Base-by-base conservation (phyloP, 345 rosid genomes). In the Gossypium australe region DNA sequence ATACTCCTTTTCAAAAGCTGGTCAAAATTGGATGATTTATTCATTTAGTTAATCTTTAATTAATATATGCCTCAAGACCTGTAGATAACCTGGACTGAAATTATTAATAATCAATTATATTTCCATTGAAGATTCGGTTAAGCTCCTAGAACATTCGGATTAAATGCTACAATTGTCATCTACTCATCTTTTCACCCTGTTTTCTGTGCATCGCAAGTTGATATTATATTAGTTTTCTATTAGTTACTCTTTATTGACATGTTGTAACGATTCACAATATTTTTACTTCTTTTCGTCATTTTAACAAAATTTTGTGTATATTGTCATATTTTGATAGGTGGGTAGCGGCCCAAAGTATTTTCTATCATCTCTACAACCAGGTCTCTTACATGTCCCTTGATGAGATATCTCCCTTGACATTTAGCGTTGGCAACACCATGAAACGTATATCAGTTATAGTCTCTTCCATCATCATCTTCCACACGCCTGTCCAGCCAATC, bases 351-450 rank as follows among this genome's bases (percentile, higher is more conserved):
- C 99, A 95, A 79, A 95, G 99, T 72, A 88, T 95, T 78, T 95
- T 95, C 92, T 95, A 93, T 75, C 99, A 95, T 76, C 92, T 95
- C 59, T 95, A 95, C 86, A 94, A 94, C 74, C 98, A 94, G 78
- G 98, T 94, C 73, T 94, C 98, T 17, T 94, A 94, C 87, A 94
- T 94, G 98, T 92, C 98, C n/a, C 86, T 94, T 55, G 97, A 94
- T 58, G 83, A 94, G 82, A 94, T 94, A 69, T 91, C 98, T 70
- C 98, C 98, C 55, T 83, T 94, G 90, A 94, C 98, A 24, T 94
- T 94, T 79, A 94, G 98, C 81, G 79, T 94, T 0, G 98, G 98
- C 67, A 94, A 94, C 86, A 92, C 98, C 22, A 91, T 95, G 98
- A 95, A 95, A 78, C 93, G 99, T 78, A 91, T 95, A 61, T 95